phyloP scores from a whole-genome alignment of 257 asterid species.

The Lithospermum erythrorhizon region DNA sequence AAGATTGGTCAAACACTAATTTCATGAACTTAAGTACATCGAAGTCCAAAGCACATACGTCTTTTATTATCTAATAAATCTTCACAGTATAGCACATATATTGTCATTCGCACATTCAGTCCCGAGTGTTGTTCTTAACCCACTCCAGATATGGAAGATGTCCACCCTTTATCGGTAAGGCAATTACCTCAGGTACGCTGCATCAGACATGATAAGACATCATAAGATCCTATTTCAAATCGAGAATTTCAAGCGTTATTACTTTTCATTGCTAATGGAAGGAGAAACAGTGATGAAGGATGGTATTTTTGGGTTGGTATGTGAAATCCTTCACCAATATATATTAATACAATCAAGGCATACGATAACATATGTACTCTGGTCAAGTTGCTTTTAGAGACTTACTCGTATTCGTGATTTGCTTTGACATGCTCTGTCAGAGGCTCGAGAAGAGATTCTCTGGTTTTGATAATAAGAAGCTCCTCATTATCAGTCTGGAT shows the following conservation, averaged over 20 bases:
- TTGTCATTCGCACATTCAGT: slow-evolving; percentile 15
- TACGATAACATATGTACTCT: background rate
- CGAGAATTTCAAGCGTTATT: background rate
- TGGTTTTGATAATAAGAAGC: slow-evolving; percentile 86
- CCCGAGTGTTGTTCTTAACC: slow-evolving; percentile 70
- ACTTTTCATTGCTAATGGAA: background rate
- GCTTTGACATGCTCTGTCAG: slow-evolving; percentile 78
- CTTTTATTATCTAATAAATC: background rate
- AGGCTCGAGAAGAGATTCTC: slow-evolving; percentile 80
- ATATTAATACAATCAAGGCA: background rate
- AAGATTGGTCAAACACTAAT: too few relatives aligned
- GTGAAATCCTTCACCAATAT: too few relatives aligned
- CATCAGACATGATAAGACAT: slow-evolving; percentile 5
- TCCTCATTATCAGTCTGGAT: slow-evolving; percentile 85
- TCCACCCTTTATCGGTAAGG: slow-evolving; percentile 86
- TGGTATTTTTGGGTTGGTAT: too few relatives aligned
- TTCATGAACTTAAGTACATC: too few relatives aligned
- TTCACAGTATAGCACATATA: background rate
- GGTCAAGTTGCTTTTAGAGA: background rate
- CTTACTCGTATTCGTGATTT: slow-evolving; percentile 92
- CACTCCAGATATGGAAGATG: slow-evolving; percentile 70
- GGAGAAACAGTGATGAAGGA: background rate
- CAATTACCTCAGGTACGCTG: slow-evolving; percentile 92
- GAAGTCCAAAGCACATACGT: too few relatives aligned
- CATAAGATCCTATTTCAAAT: background rate